A percentile compares a stretch with the other conserved stretches of the same genome.
Evolutionary conservation across 2,329 filamentous ascomycete species (phyloP).

Genomic region (Mycocentrospora acerina): DNA sequence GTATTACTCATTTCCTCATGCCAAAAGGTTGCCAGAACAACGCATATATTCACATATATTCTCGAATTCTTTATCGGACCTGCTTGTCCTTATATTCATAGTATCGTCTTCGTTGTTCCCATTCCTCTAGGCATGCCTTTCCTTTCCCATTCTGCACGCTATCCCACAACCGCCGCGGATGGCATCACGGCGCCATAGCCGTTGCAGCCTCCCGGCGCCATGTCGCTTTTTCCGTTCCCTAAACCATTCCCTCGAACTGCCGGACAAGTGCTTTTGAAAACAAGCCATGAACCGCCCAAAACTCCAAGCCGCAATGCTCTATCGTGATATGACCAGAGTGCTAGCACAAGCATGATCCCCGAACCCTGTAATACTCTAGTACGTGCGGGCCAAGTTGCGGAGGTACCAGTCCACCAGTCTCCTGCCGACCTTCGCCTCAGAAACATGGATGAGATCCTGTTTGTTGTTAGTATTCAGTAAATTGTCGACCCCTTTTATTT

Average conservation of each 20-base stretch:
- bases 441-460: constrained; percentile 95
- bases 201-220: constrained; percentile 10
- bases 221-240: constrained; percentile 13
- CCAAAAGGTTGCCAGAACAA: constrained; percentile 3
- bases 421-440: constrained; percentile 95
- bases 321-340: constrained; percentile 18
- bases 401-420: constrained; percentile 99
- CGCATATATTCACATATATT: constrained; percentile 3
- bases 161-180: constrained; percentile 12
- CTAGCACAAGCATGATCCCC: background rate
- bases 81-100: too few species aligned
- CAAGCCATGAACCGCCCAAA: constrained; percentile 29
- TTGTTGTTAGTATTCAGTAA: constrained; percentile 20
- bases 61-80: constrained; percentile 21
- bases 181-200: constrained; percentile 10
- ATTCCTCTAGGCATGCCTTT: constrained; percentile 8
- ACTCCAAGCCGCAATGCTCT: constrained; percentile 41
- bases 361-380: constrained; percentile 55
- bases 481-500: background rate
- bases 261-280: constrained; percentile 35
- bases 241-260: constrained; percentile 10
- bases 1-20: constrained; percentile 21
- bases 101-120: constrained; percentile 9
- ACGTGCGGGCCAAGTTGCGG: constrained; percentile 91
- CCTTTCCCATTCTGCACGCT: constrained; percentile 14